Conservation (phyloP, 2,329 filamentous ascomycete genomes). For the Cladophialophora yegresii region DNA sequence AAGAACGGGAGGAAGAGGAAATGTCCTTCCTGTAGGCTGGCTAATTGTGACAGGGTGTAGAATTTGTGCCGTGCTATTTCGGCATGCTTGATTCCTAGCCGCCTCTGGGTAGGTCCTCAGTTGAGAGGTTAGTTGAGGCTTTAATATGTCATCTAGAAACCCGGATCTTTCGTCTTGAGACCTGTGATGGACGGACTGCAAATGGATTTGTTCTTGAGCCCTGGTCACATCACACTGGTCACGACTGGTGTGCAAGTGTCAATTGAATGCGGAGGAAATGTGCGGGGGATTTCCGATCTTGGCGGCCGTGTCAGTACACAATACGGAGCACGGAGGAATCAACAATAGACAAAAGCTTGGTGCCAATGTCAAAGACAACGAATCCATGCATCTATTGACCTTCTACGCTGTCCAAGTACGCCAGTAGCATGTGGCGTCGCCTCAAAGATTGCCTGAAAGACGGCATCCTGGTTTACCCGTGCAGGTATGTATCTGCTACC, state of each 20-base stretch:
- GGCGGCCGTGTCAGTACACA: too few species aligned
- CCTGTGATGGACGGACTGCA: neutral
- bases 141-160: neutral
- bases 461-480: too few species aligned
- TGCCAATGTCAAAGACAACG: too few species aligned
- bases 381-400: too few species aligned
- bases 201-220: neutral
- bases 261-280: neutral
- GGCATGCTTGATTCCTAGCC: neutral
- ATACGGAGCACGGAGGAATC: too few species aligned
- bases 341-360: too few species aligned
- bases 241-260: neutral
- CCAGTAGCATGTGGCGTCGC: too few species aligned
- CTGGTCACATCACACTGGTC: neutral
- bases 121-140: neutral
- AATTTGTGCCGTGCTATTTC: neutral
- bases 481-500: too few species aligned
- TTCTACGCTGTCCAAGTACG: too few species aligned
- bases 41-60: too few species aligned
- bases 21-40: neutral
- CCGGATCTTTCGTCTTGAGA: neutral
- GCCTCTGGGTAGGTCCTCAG: neutral
- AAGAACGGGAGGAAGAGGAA: too few species aligned
- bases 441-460: too few species aligned
- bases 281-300: neutral